Evolutionary conservation across 768 basidiomycete genomes (phyloP).

Genomic region (Rhodosporidiobolus sp.): DNA sequence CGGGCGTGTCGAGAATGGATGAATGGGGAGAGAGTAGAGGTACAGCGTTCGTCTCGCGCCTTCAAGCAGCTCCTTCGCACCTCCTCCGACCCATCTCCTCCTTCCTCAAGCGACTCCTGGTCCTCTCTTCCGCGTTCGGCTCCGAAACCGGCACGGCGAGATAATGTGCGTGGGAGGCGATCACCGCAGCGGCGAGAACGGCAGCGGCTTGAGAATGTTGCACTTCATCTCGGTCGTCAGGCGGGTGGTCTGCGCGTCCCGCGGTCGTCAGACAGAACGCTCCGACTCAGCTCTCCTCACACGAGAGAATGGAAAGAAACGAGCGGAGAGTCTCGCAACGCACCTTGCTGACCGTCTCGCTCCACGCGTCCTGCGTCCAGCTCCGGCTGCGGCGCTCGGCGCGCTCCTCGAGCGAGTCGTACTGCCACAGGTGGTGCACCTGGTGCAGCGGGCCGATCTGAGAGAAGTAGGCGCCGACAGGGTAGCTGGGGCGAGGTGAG

Average conservation of each 20-base stretch:
- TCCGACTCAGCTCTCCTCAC: no score
- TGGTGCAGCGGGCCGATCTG: slow-evolving; percentile 53
- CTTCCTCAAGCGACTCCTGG: not conserved
- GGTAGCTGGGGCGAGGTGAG: no score
- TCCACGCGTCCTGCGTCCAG: slow-evolving; percentile 13
- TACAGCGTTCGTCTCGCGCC: no score
- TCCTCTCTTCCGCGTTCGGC: not conserved
- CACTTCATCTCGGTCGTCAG: slow-evolving; percentile 82
- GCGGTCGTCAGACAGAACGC: not conserved
- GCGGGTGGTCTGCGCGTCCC: slow-evolving; percentile 69
- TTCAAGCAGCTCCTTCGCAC: no score
- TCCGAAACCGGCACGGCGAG: no score
- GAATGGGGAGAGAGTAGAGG: no score
- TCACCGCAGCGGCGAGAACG: slow-evolving; percentile 68
- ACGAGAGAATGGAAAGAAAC: not conserved
- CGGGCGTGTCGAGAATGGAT: no score
- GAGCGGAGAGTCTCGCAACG: not conserved
- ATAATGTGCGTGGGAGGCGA: not conserved
- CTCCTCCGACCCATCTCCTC: no score
- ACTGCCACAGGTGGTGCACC: slow-evolving; percentile 97
- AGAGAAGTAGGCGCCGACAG: slow-evolving; percentile 84
- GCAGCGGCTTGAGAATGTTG: slow-evolving; percentile 71
- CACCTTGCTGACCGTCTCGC: slow-evolving; percentile 38
- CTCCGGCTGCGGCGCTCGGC: slow-evolving; percentile 58
- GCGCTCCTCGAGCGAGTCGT: slow-evolving; percentile 61